phyloP scores from a whole-genome alignment of 2,329 filamentous ascomycete genomes.

The Gaeumannomyces sp. region DNA sequence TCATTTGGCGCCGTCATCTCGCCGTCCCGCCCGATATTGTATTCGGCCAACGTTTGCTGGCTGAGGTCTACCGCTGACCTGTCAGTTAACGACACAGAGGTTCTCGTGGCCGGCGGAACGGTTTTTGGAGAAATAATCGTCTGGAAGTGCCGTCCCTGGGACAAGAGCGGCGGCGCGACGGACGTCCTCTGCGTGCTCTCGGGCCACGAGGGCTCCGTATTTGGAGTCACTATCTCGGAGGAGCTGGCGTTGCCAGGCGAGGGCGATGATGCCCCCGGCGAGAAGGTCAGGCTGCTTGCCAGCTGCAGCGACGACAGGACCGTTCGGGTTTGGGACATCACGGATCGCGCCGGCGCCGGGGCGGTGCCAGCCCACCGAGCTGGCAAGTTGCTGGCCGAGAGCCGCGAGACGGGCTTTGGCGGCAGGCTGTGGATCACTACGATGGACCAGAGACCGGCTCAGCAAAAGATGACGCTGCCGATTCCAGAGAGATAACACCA shows the following conservation, averaged over 20 bases:
- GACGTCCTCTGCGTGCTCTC: slow-evolving; percentile 49
- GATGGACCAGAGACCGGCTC: slow-evolving; percentile 15
- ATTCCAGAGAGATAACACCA: slow-evolving; percentile 23
- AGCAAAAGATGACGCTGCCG: slow-evolving; percentile 21
- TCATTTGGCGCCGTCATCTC: slow-evolving; percentile 42
- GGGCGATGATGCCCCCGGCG: neutral
- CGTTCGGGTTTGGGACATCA: slow-evolving; percentile 81
- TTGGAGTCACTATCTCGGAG: slow-evolving; percentile 75
- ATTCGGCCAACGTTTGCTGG: slow-evolving; percentile 71
- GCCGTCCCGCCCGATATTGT: slow-evolving; percentile 77
- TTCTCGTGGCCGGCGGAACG: slow-evolving; percentile 81
- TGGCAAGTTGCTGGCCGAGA: slow-evolving; percentile 23
- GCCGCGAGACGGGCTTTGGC: slow-evolving; percentile 59
- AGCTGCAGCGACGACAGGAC: slow-evolving; percentile 96
- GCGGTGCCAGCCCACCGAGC: neutral
- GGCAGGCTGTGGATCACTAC: slow-evolving; percentile 23
- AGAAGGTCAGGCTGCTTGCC: slow-evolving; percentile 57
- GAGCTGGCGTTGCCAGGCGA: slow-evolving; percentile 30
- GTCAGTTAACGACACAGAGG: slow-evolving; percentile 28
- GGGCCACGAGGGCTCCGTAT: slow-evolving; percentile 88
- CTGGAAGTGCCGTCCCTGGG: slow-evolving; percentile 46
- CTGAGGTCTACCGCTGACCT: slow-evolving; percentile 28
- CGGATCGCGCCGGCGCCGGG: slow-evolving; percentile 35
- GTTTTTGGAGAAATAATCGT: slow-evolving; percentile 91
- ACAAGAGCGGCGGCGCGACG: slow-evolving; percentile 16